Evolutionary conservation across 2,329 filamentous ascomycete genomes (phyloP).

Genomic region (Sporothrix brunneoviolacea): DNA sequence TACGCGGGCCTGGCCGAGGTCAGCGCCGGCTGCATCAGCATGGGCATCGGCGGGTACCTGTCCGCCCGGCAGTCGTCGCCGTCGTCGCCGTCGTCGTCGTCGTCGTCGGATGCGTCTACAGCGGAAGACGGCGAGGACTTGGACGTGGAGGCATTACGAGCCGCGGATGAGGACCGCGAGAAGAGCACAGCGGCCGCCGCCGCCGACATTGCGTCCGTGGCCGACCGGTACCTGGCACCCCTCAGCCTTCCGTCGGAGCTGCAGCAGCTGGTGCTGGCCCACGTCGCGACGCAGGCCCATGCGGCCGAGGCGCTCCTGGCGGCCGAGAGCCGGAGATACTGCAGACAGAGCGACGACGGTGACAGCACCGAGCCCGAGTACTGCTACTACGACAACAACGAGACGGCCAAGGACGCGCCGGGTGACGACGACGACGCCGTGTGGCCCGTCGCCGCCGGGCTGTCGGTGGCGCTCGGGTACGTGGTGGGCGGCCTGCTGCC

Average conservation of each 20-base stretch:
- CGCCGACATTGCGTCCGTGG: background rate
- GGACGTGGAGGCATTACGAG: background rate
- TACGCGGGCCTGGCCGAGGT: conserved; percentile 64
- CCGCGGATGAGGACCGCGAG: background rate
- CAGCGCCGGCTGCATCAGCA: conserved; percentile 64
- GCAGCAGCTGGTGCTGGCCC: conserved; percentile 16
- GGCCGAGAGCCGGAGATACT: background rate
- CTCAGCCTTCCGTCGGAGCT: conserved; percentile 19
- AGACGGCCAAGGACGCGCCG: background rate
- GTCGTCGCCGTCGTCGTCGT: conserved; percentile 11
- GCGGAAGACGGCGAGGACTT: conserved; percentile 15
- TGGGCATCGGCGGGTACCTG: conserved; percentile 66
- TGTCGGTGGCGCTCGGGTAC: conserved; percentile 26
- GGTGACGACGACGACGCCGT: conserved; percentile 8
- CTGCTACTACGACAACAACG: conserved; percentile 7
- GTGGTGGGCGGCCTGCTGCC: conserved; percentile 26
- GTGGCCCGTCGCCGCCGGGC: conserved; percentile 21
- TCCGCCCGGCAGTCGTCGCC: conserved; percentile 37
- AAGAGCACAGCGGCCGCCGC: conserved; percentile 24
- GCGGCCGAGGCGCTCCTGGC: conserved; percentile 1
- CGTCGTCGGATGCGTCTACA: background rate
- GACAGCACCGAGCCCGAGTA: conserved; percentile 3
- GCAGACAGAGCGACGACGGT: background rate
- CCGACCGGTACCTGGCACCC: conserved; percentile 18
- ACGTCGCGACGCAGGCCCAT: conserved; percentile 13